Evolutionary conservation across 2,329 filamentous ascomycete species (phyloP), one percentile per base, ranked within the genome.

Genomic region (Xylaria digitata): DNA sequence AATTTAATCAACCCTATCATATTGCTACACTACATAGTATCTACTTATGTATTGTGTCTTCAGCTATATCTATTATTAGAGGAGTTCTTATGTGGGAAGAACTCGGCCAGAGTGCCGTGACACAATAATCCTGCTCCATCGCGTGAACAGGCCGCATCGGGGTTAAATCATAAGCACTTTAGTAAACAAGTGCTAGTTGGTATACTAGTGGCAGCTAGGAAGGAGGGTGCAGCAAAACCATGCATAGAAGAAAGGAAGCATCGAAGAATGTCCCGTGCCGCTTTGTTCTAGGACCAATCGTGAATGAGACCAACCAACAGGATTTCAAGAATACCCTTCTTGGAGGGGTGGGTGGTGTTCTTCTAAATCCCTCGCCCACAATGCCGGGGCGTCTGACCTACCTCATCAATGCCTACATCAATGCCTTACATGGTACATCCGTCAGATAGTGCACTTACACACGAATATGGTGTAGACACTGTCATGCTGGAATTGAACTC

Each of bases 221-320:
- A 21, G 43, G 32, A 23, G 21, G 32, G 15, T 21, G 15, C 26
- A n/a, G 30, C 32, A 37, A 26, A 26, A 13, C 15, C 6, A 54
- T 59, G 66, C 57, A 57, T 43, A 30, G 53, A 70, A 66, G 65
- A 48, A 70, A 64, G 6, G 68, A 70, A 68, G 62, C 55, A 64
- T 42, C 55, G n/a, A 54, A 63, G 62, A 65, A 63, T 52, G 34
- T 58, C 53, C 42, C 57, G 53, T 56, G 49, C 48, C 46, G 52
- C 21, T 11, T 46, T 37, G 23, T 8, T 21, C 21, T 52, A 45
- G 9, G 6, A 21, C 45, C 42, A 17, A 50, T 42, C 17, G 23
- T 43, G 49, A 52, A n/a, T 30, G 19, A 6, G n/a, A 23, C 11
- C 23, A 30, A 6, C 43, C 45, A 61, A 61, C 62, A n/a, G 50